Evolutionary conservation across 192 early-diverging fungal genomes (phyloP), one percentile per base, ranked within the genome.

Genomic region (Coemansia biformis): DNA sequence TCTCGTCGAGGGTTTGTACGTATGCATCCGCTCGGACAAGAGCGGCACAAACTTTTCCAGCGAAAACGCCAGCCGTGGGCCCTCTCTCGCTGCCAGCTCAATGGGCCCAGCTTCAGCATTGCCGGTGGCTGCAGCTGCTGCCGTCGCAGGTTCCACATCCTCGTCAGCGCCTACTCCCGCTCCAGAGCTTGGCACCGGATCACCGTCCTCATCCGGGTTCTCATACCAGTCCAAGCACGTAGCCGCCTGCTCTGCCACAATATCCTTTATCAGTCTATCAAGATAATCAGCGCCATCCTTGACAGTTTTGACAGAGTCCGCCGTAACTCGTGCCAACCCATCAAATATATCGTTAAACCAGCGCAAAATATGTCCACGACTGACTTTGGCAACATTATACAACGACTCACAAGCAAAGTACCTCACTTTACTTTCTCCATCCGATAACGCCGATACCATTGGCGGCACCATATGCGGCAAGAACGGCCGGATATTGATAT

Each of bases 291-390:
- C 90, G 13, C 92, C 97, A 48, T 86, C 90, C 70, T 92, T 96
- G 14, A 98, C 97, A 1, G 86, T 89, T 31, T 81, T 61, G 48
- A 96, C 94, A 5, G 86, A 71, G 62, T 99, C 97, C 0, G 91
- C 48, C 10, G 60, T 66, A 59, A 96, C 90, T 61, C 93, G 87
- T 44, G 89, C 84, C 64, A 99, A 72, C 29, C 87, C 90, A 67
- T 99, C 97, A 80, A 99, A 97, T 5, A 99, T 84, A 30, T 93
- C 91, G 54, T 97, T 98, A 38, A 99, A 99, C 63, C 84, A 96
- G 21, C 83, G 66, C 38, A 99, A 65, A 11, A 96, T 86, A 43
- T 88, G 82, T 4, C 87, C 87, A 30, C 88, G 77, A 19, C 93
- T 91, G 4, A 96, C 97, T 44, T 99, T 99, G 17, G 86, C 86